phyloP scores from a whole-genome alignment of 148 eudicot species.

The Euryodendron excelsum region DNA sequence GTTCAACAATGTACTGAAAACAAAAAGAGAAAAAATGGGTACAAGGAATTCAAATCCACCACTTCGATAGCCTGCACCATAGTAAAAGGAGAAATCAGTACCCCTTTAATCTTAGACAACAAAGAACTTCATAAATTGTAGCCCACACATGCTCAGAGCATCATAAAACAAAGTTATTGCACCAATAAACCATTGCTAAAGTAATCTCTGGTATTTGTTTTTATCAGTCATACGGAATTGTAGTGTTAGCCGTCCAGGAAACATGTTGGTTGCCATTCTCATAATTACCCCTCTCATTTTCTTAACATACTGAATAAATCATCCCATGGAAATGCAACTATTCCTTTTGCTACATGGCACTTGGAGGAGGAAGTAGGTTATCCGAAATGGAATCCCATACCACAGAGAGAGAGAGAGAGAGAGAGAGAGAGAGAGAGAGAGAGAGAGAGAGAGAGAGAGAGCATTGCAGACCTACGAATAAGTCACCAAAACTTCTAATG shows the following conservation, averaged over 20 bases:
- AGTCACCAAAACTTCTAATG: not conserved
- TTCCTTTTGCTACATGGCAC: not conserved
- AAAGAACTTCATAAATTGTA: not conserved
- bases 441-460: no score
- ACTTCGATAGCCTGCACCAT: no score
- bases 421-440: no score
- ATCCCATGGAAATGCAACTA: not conserved
- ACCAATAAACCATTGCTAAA: not conserved
- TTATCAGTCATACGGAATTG: no score
- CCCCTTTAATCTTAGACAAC: not conserved
- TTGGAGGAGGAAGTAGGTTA: not conserved
- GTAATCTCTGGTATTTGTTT: not conserved
- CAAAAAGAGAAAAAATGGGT: constrained; percentile 39
- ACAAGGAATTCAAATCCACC: constrained; percentile 38
- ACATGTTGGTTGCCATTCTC: no score
- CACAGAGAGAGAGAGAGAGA: not conserved
- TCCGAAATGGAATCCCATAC: not conserved
- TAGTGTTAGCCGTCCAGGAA: no score
- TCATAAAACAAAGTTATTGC: not conserved
- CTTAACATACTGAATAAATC: not conserved
- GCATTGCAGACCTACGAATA: not conserved
- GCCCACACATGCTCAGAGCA: not conserved
- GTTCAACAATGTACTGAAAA: constrained; percentile 37
- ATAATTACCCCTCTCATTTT: not conserved
- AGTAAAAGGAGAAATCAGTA: no score